phyloP scores from a whole-genome alignment of 2,329 filamentous ascomycete species.

The Grosmannia penicillata region DNA sequence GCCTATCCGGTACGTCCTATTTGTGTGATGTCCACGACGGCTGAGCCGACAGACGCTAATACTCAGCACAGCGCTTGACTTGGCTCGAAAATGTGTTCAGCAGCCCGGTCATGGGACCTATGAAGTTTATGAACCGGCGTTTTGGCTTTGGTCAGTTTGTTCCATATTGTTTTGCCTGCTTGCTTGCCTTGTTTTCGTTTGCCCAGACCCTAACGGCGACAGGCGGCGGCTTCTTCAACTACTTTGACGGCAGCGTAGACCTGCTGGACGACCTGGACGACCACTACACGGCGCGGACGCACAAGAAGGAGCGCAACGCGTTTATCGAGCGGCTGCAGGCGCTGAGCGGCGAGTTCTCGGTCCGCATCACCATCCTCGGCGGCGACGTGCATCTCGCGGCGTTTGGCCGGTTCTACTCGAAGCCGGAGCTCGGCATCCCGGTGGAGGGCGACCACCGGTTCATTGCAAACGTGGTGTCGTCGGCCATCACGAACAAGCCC shows the following conservation, averaged over 20 bases:
- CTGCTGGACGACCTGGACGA: slow-evolving; percentile 88
- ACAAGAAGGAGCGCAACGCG: slow-evolving; percentile 74
- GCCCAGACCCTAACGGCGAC: too few relatives aligned
- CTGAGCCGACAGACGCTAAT: too few relatives aligned
- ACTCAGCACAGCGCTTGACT: slow-evolving; percentile 74
- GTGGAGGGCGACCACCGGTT: slow-evolving; percentile 79
- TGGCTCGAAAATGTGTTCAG: slow-evolving; percentile 90
- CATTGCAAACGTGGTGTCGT: slow-evolving; percentile 89
- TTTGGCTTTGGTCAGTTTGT: slow-evolving; percentile 52
- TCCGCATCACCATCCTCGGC: slow-evolving; percentile 81
- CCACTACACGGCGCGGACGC: slow-evolving; percentile 84
- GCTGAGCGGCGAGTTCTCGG: slow-evolving; percentile 71
- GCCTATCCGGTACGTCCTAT: slow-evolving; percentile 52
- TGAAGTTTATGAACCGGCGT: slow-evolving; percentile 79
- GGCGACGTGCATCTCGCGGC: slow-evolving; percentile 91
- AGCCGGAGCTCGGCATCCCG: slow-evolving; percentile 61
- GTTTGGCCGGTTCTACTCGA: slow-evolving; percentile 87
- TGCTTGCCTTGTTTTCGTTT: not conserved
- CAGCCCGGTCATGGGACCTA: slow-evolving; percentile 73
- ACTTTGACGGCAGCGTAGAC: slow-evolving; percentile 88
- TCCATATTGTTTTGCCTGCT: too few relatives aligned
- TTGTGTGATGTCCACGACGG: not conserved
- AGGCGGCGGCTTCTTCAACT: slow-evolving; percentile 72
- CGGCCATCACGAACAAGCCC: slow-evolving; percentile 90
- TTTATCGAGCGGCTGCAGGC: slow-evolving; percentile 71